Evolutionary conservation across 1,139 yeast genomes (phyloP), one percentile per base, ranked within the genome.

Genomic region (Suhomyces choctaworum): DNA sequence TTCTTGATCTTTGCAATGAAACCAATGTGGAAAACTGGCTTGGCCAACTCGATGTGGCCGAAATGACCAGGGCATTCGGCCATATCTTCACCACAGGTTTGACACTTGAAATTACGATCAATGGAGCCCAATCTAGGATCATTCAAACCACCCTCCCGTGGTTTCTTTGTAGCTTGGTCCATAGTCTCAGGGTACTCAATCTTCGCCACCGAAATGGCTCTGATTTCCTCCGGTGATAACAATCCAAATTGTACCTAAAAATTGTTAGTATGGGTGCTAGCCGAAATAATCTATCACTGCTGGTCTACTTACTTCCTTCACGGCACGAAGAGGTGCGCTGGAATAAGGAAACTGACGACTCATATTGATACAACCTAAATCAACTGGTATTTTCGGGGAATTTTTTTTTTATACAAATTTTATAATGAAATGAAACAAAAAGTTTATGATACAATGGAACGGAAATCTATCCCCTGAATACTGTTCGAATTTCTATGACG

Each of bases 31-130:
- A 94, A 92, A 21, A 94, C 98, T 8, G 99, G 98, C 60, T 90
- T 92, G 23, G 98, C 97, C 47, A 94, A 75, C 60, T 94, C 98
- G 43, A 94, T 94, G 59, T 94, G 98, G 48, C 99, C 99, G 66
- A 94, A 94, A 69, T 94, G 99, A 41, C 99, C 99, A 1, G 97
- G 97, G 65, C 99, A 94, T 60, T 92, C 98, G 41, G 94, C 88
- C 97, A 92, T 92, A 55, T 94, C 96, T 64, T 92, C 98, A 54
- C 96, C 95, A 74, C 99, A 92, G 22, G 99, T 92, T 70, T 90
- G 97, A 73, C 99, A 92, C 68, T 88, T 87, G 73, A 85, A 86
- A 60, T 89, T 90, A 61, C 98, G 81, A 64, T 94, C 99, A 51
- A 92, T 92, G 8, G 97, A 87, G 36, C 99, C 99, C 45, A 94